phyloP scores from a whole-genome alignment of 2,329 filamentous ascomycete genomes.

The Chaetomiaceae sp. region DNA sequence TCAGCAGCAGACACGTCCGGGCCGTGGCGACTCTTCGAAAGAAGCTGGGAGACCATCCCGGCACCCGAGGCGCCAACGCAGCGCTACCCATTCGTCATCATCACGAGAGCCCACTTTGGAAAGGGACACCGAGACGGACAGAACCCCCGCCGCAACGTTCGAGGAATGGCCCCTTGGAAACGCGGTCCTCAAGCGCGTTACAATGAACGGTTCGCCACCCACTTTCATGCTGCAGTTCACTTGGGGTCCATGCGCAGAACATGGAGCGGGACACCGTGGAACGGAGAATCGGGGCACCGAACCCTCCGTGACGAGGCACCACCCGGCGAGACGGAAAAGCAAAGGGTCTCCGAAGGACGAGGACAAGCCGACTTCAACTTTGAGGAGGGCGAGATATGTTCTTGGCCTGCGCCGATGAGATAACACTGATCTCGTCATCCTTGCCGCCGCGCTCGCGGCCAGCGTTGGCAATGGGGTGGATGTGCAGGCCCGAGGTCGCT shows the following conservation, averaged over 20 bases:
- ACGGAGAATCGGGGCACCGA: too few relatives aligned
- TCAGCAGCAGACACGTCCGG: constrained; percentile 3
- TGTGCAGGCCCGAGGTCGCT: constrained; percentile 50
- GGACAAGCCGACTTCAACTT: too few relatives aligned
- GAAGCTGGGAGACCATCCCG: constrained; percentile 8
- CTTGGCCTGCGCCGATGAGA: too few relatives aligned
- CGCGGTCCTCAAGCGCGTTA: constrained; percentile 6
- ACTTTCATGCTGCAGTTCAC: background rate
- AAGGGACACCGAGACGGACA: constrained; percentile 8
- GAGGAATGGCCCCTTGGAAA: constrained; percentile 5
- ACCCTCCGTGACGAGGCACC: too few relatives aligned
- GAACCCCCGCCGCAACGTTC: constrained; percentile 1
- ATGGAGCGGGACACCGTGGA: background rate
- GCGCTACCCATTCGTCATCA: background rate
- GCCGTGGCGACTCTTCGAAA: constrained; percentile 2
- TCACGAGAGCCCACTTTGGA: too few relatives aligned
- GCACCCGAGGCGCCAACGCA: constrained; percentile 4
- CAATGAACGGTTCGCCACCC: constrained; percentile 3
- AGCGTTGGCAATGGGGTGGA: constrained; percentile 54
- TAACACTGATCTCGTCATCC: constrained; percentile 54
- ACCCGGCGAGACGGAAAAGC: too few relatives aligned
- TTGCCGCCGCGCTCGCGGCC: constrained; percentile 47
- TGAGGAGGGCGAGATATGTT: too few relatives aligned
- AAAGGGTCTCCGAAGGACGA: too few relatives aligned
- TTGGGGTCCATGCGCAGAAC: constrained; percentile 1